Conservation (phyloP, 2,329 filamentous ascomycete genomes). For the Phialophora expanda region DNA sequence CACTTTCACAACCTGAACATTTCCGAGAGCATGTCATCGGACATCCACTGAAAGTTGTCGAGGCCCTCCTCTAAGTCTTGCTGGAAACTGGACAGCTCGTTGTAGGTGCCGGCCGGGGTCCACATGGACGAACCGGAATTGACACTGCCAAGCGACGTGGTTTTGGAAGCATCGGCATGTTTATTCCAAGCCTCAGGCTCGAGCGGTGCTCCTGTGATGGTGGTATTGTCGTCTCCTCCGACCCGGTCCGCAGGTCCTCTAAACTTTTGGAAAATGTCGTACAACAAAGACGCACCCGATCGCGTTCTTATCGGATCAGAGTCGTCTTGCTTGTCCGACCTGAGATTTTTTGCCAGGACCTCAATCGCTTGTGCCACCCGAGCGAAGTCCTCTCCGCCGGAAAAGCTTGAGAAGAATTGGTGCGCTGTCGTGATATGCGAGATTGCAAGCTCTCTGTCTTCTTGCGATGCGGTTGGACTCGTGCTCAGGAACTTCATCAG, state of each 20-base stretch:
- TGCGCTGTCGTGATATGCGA: conserved; percentile 21
- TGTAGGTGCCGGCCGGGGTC: not conserved
- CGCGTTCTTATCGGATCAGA: conserved; percentile 4
- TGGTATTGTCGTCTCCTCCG: not conserved
- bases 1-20: conserved; percentile 12
- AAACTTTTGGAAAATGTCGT: conserved; percentile 8
- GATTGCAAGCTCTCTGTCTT: conserved; percentile 19
- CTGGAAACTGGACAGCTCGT: not conserved
- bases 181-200: not conserved
- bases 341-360: conserved; percentile 9
- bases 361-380: conserved; percentile 16
- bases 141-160: not conserved
- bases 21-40: conserved; percentile 17
- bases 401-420: conserved; percentile 19
- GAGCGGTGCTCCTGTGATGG: not conserved
- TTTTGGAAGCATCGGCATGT: not conserved
- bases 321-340: conserved; percentile 4
- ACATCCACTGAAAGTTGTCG: conserved; percentile 13
- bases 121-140: not conserved
- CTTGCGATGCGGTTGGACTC: not conserved
- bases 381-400: not conserved
- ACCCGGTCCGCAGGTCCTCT: not conserved
- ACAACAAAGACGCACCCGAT: conserved; percentile 19
- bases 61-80: conserved; percentile 4
- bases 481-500: conserved; percentile 21